Evolutionary conservation across 306 rosid species (phyloP), one percentile per base, ranked within the genome.

Genomic region (Arachis stenosperma): DNA sequence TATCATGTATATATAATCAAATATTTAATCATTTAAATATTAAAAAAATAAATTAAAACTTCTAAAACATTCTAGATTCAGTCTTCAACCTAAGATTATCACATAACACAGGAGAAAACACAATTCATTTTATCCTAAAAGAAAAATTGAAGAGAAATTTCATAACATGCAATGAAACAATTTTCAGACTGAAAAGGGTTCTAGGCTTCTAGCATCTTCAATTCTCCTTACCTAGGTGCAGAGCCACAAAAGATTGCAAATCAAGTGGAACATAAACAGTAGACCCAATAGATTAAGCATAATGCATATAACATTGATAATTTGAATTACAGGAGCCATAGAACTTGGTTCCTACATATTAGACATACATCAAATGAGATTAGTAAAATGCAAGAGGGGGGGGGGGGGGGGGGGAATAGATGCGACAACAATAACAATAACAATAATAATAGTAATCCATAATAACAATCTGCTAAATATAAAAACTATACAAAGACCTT

Each of bases 351-450:
- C 64, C 61, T 27, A 75, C 58, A 64, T 58, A 60, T 10, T 61
- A 78, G 27, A 67, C 85, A 37, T 86, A 86, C 95, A 83, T 61
- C 9, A 70, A 74, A 85, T 70, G 71, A 27, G 79, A 85, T 84
- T 50, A 75, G 87, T 42, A 39, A 75, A 77, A 10, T 30, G 61
- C 48, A 69, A 37, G 6, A 62, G 30, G 15, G 14, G 5, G 73
- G 6, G 66, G 30, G 15, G 14, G 5, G 73, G 6, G 66, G 30
- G 15, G 14, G 5, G 73, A 65, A 48, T 6, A 77, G 47, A 55
- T 6, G 61, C 8, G 44, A n/a, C 1, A 48, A n/a, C 0, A 48
- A 66, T 69, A 13, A 70, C 43, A 15, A 14, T 56, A 65, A 73
- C 46, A 61, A 75, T 69, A 14, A 82, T 44, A 44, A 44, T 44